Base-by-base conservation (phyloP, 257 asterid genomes). In the Vinca minor region DNA sequence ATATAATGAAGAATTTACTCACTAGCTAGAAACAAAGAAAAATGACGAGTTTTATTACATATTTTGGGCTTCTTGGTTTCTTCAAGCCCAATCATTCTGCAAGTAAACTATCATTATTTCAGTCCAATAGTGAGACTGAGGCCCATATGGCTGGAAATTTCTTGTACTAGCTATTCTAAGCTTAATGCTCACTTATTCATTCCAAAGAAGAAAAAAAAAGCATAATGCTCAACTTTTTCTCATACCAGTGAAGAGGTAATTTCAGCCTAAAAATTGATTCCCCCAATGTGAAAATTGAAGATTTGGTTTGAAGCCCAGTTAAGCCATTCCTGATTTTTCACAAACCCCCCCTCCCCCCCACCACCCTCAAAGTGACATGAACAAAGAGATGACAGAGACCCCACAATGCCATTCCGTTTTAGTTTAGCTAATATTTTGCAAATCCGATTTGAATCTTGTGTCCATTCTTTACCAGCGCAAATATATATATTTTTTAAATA, bases 331-430 rank as follows among this genome's bases (percentile, higher is more conserved):
- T 68, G 44, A 68, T n/a, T 25, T 71, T 76, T 72, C 36, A 73
- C 78, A 70, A 71, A 73, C 70, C 69, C 70, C 74, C 76, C 71
- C 71, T n/a, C n/a, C n/a, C n/a, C n/a, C n/a, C n/a, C n/a, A n/a
- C n/a, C n/a, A n/a, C n/a, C 62, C 59, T 68, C 75, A 79, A 63
- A 72, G 76, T 79, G 75, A 67, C 79, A 83, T 76, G 74, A 69
- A 69, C 64, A 62, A 64, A 45, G 69, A 59, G 77, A 49, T 78
- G 84, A 80, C 78, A 72, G 72, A 65, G 77, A 59, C 78, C 77
- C 76, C 68, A 55, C 67, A 65, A 52, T 44, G 17, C 2, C 13
- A 60, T 44, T 31, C 62, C 38, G 25, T 35, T 34, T n/a, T n/a
- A n/a, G n/a, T n/a, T n/a, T n/a, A n/a, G n/a, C n/a, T n/a, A n/a